Evolutionary conservation across 306 rosid species (phyloP), one percentile per base, ranked within the genome.

Genomic region (Cucumis melo): DNA sequence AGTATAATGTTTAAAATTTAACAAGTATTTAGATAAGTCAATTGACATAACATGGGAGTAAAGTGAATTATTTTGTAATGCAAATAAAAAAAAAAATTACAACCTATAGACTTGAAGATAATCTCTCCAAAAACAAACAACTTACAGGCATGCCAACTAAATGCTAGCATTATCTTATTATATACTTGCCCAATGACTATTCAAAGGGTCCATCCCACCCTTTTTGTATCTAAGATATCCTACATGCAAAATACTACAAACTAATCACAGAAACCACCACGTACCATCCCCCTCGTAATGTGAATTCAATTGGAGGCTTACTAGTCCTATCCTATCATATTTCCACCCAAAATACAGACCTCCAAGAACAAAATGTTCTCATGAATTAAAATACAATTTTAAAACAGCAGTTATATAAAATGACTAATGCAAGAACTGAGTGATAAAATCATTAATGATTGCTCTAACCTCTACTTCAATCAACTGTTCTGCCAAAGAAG

Each of bases 401-500:
- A 68, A 39, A 20, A 20, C 4, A 5, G 48, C 7, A 23, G 12
- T 21, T 21, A 23, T 1, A 68, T 21, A 68, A 42, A 23, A 14
- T 46, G 57, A 21, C 14, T 23, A 70, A 66, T 75, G 41, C 56
- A 78, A 56, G 24, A 80, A 60, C 21, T 20, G 13, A 79, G 76
- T 17, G 48, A 21, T 75, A 79, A 73, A 21, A 39, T 36, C 41
- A 67, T 73, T 6, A 16, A 0, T 39, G 76, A 80, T 77, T 83
- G 78, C 8, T 36, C 42, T 73, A 71, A 91, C 98, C 97, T 91
- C 88, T 59, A 88, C 83, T 83, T 91, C 94, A 77, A 81, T 82
- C 85, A 90, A 82, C 60, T 87, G 93, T 55, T 93, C 98, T 36
- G 97, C 89, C 80, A 91, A 83, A 73, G 93, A 91, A 55, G 92